Evolutionary conservation across 2,329 filamentous ascomycete species (phyloP).

Genomic region (Cordyceps sp.): DNA sequence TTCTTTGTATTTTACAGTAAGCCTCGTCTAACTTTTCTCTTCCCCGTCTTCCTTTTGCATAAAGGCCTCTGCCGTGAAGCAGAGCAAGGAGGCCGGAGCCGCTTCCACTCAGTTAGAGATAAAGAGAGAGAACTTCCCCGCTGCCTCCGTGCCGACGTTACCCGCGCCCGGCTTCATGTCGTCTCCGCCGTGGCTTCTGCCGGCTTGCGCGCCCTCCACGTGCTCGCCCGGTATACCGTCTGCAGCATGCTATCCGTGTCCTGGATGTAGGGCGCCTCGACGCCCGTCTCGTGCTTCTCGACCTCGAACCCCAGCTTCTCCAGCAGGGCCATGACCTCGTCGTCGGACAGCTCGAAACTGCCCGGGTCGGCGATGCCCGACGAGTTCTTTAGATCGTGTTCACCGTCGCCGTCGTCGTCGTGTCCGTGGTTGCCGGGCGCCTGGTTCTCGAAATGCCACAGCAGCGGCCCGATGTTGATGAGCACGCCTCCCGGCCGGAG

Average conservation of each 20-base stretch:
- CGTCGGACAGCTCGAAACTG: constrained; percentile 75
- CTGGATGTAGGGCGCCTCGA: constrained; percentile 74
- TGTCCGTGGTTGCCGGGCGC: constrained; percentile 39
- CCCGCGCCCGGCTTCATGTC: background rate
- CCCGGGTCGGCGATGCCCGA: constrained; percentile 76
- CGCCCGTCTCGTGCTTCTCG: constrained; percentile 39
- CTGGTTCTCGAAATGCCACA: constrained; percentile 90
- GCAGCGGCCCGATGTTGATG: constrained; percentile 75
- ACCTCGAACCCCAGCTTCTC: constrained; percentile 61
- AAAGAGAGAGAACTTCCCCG: too few species aligned
- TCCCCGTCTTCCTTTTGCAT: too few species aligned
- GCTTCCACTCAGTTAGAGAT: too few species aligned
- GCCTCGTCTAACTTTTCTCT: too few species aligned
- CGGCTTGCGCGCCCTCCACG: constrained; percentile 73
- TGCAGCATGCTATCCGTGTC: constrained; percentile 74
- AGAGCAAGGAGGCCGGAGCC: too few species aligned
- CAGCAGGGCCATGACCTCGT: constrained; percentile 70
- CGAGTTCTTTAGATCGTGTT: constrained; percentile 29
- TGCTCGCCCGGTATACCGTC: constrained; percentile 62
- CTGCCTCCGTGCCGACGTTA: too few species aligned
- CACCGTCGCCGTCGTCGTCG: constrained; percentile 31
- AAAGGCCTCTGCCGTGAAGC: too few species aligned
- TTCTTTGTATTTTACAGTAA: too few species aligned
- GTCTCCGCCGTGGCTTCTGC: background rate
- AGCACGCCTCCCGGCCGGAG: constrained; percentile 64